These are phyloP conservation scores for Blastocystis hominis DNA, from an alignment of 352 stramenopile genomes.

Conservation along the genomic window DNA sequence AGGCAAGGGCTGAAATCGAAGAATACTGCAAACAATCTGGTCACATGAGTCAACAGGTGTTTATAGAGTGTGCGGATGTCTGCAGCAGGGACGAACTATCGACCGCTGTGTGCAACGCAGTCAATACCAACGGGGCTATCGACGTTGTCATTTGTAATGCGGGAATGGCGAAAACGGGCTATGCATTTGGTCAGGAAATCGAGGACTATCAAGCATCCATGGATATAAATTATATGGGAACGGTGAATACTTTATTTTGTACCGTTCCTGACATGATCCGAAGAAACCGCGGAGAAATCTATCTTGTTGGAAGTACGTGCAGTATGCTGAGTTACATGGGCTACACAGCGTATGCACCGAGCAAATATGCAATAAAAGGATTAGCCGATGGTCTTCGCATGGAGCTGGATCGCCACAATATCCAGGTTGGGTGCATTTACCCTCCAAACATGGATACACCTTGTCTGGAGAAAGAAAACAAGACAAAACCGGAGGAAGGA, in stretches of 20 bases:
- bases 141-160: constrained; percentile 57
- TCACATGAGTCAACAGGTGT: constrained; percentile 8
- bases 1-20: constrained; percentile 14
- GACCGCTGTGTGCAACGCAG: neutral
- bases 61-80: constrained; percentile 28
- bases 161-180: constrained; percentile 56
- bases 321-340: constrained; percentile 55
- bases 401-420: constrained; percentile 28
- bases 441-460: constrained; percentile 56
- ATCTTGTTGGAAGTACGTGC: constrained; percentile 51
- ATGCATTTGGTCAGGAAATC: constrained; percentile 31
- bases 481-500: constrained; percentile 55
- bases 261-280: constrained; percentile 46
- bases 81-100: constrained; percentile 10
- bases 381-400: constrained; percentile 33
- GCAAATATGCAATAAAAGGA: constrained; percentile 53
- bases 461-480: constrained; percentile 48
- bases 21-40: constrained; percentile 2
- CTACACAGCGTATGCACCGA: constrained; percentile 20
- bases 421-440: constrained; percentile 50
- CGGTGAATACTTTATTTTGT: constrained; percentile 27
- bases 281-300: constrained; percentile 38
- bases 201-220: constrained; percentile 33
- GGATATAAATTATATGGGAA: constrained; percentile 49
- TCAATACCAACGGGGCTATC: neutral